Conservation (phyloP, 2,329 filamentous ascomycete genomes). For the Pseudopyricularia javanii region DNA sequence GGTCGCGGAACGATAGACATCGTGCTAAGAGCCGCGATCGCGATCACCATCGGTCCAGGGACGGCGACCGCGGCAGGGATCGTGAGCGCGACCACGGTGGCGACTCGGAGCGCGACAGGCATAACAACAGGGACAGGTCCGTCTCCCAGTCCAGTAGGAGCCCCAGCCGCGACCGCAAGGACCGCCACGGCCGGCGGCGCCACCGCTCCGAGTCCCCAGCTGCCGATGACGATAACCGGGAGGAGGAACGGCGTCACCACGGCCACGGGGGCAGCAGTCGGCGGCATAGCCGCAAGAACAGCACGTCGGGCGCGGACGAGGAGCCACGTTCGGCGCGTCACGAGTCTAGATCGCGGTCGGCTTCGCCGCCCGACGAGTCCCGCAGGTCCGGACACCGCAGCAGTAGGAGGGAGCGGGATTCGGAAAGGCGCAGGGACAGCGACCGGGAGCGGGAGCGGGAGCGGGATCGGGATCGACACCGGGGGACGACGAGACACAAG, state of each 20-base stretch:
- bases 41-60: background rate
- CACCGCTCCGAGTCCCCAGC: slow-evolving; percentile 38
- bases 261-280: slow-evolving; percentile 25
- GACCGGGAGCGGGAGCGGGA: slow-evolving; percentile 1
- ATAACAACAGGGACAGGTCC: slow-evolving; percentile 16
- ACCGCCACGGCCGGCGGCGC: slow-evolving; percentile 34
- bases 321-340: slow-evolving; percentile 22
- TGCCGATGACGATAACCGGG: slow-evolving; percentile 29
- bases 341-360: slow-evolving; percentile 38
- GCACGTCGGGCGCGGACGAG: slow-evolving; percentile 29
- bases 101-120: slow-evolving; percentile 4
- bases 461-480: slow-evolving; percentile 9
- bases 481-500: slow-evolving; percentile 26
- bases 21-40: background rate
- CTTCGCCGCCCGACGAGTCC: slow-evolving; percentile 49
- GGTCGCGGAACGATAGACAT: slow-evolving; percentile 3
- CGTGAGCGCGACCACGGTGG: slow-evolving; percentile 15
- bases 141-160: slow-evolving; percentile 22
- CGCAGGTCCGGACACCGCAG: slow-evolving; percentile 47
- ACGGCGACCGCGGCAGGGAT: slow-evolving; percentile 17
- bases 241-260: slow-evolving; percentile 19
- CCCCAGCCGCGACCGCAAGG: slow-evolving; percentile 30
- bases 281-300: slow-evolving; percentile 32
- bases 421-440: slow-evolving; percentile 20
- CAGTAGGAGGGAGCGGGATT: slow-evolving; percentile 39